Percentiles rank a stretch among this genome's conserved stretches.
phyloP scores from a whole-genome alignment of 805 yeast species.

The Candida yuanshanica region DNA sequence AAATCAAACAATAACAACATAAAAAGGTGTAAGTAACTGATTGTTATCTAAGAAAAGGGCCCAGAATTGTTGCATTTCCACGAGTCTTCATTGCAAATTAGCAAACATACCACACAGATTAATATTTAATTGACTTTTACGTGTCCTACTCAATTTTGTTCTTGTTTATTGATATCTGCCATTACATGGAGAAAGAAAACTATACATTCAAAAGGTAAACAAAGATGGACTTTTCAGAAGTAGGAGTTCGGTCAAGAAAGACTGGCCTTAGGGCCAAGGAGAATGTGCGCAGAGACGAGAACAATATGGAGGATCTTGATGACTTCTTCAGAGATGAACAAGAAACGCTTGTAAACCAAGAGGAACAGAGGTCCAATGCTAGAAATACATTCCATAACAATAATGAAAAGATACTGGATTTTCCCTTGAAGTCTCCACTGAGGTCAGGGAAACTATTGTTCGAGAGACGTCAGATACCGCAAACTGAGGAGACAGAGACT shows the following conservation, averaged over 20 bases:
- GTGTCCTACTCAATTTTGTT: too few relatives aligned
- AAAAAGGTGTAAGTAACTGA: too few relatives aligned
- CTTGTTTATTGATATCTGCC: too few relatives aligned
- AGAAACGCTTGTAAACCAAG: constrained; percentile 11
- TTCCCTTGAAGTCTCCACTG: constrained; percentile 15
- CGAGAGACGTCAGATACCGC: constrained; percentile 5
- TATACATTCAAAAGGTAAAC: neutral
- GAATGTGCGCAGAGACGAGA: constrained; percentile 45
- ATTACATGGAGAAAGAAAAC: neutral
- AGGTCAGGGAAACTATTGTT: constrained; percentile 5
- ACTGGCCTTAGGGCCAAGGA: constrained; percentile 51
- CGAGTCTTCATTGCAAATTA: too few relatives aligned
- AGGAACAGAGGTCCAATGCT: constrained; percentile 7
- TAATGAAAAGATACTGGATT: constrained; percentile 1
- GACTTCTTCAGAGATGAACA: constrained; percentile 59
- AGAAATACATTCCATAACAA: constrained; percentile 15
- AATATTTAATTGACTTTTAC: too few relatives aligned
- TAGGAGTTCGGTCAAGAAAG: constrained; percentile 61
- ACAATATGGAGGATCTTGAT: constrained; percentile 63
- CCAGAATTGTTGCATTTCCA: too few relatives aligned
- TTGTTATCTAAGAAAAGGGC: too few relatives aligned
- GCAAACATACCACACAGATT: too few relatives aligned
- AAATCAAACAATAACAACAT: too few relatives aligned
- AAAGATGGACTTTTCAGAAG: constrained; percentile 36
- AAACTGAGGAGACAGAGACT: constrained; percentile 3